A percentile compares a stretch with the other conserved stretches of the same genome.
Evolutionary conservation across 192 early-diverging fungal genomes (phyloP).

Genomic region (Tieghemiomyces parasiticus): DNA sequence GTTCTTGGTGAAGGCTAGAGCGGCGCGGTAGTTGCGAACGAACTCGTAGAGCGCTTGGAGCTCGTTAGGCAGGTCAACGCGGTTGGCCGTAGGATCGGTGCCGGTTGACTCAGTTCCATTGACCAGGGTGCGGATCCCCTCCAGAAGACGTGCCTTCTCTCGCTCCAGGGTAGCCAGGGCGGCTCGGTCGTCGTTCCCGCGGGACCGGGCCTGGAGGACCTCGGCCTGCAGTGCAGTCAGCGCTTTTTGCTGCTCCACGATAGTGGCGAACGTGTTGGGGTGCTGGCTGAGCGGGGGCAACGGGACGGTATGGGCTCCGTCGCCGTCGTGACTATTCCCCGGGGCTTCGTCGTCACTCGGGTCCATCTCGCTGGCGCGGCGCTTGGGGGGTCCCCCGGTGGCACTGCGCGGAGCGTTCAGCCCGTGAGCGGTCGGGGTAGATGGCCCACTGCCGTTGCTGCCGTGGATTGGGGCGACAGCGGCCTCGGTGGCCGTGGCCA

Average conservation of each 20-base stretch:
- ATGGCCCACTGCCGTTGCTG: too few relatives aligned
- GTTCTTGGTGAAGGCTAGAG: background rate
- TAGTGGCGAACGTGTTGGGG: conserved; percentile 6
- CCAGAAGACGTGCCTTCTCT: background rate
- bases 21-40: background rate
- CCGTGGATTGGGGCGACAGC: too few relatives aligned
- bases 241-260: conserved; percentile 2
- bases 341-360: background rate
- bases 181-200: background rate
- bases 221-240: conserved; percentile 3
- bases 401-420: background rate
- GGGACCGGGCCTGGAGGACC: background rate
- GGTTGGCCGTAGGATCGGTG: background rate
- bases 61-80: background rate
- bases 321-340: background rate
- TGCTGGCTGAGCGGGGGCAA: conserved; percentile 6
- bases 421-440: background rate
- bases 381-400: background rate
- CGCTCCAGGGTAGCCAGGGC: background rate
- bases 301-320: background rate
- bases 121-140: background rate
- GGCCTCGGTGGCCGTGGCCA: background rate
- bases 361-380: conserved; percentile 5
- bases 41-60: background rate
- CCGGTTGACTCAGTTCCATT: background rate